Evolutionary conservation across 192 early-diverging fungal species (phyloP).

Genomic region (Backusella macrospora): DNA sequence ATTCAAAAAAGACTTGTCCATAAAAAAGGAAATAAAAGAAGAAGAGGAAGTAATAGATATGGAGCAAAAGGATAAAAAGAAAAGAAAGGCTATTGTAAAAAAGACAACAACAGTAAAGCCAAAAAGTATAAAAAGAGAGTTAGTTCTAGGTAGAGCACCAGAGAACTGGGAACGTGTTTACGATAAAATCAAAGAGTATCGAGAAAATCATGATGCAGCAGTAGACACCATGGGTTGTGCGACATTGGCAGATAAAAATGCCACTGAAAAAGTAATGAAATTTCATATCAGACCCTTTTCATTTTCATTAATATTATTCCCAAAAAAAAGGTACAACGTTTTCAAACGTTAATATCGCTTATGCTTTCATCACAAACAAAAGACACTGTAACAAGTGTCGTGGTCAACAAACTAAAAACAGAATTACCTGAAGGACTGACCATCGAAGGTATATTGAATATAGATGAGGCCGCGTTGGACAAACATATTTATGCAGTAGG

Average conservation of each 20-base stretch:
- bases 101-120: not conserved
- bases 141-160: conserved; percentile 27
- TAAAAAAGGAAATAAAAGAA: not conserved
- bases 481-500: conserved; percentile 80
- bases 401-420: conserved; percentile 67
- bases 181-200: conserved; percentile 68
- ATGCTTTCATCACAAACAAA: conserved; percentile 95
- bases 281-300: not conserved
- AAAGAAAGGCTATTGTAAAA: not conserved
- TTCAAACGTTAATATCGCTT: conserved; percentile 83
- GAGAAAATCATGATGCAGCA: conserved; percentile 66
- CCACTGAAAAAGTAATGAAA: conserved; percentile 26
- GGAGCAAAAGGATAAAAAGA: not conserved
- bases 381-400: conserved; percentile 83
- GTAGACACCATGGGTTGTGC: conserved; percentile 93
- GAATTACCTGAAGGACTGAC: conserved; percentile 71
- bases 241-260: conserved; percentile 56
- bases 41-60: not conserved
- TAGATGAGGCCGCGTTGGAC: conserved; percentile 67
- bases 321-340: conserved; percentile 52
- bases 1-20: not conserved
- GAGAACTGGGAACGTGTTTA: conserved; percentile 66
- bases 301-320: not conserved
- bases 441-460: conserved; percentile 62
- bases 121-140: not conserved